phyloP scores from a whole-genome alignment of 208 protist species.

The Wallacemonas sp. region DNA sequence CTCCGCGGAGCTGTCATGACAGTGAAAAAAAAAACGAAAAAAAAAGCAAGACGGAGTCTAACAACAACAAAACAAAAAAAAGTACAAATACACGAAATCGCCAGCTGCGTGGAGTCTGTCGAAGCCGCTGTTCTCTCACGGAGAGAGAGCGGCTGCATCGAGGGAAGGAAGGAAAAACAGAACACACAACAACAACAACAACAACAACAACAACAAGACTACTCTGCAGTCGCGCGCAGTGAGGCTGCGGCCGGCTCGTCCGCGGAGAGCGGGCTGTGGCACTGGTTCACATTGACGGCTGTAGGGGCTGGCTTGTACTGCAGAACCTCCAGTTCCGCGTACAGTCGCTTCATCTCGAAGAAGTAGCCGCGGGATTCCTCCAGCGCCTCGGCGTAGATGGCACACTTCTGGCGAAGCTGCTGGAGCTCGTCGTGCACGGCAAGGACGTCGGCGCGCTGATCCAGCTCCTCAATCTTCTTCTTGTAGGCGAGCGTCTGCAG shows the following conservation, averaged over 20 bases:
- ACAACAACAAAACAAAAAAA: no score
- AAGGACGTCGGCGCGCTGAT: slow-evolving; percentile 44
- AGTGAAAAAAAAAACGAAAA: no score
- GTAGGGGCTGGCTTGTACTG: slow-evolving; percentile 1
- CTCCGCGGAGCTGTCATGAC: no score
- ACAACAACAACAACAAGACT: no score
- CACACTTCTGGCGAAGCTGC: slow-evolving; percentile 51
- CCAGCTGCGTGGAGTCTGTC: no score
- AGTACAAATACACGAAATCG: no score
- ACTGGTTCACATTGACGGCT: neutral
- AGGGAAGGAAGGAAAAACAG: no score
- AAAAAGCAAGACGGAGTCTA: no score
- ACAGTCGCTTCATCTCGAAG: slow-evolving; percentile 76
- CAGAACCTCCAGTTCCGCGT: slow-evolving; percentile 49
- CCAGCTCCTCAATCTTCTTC: slow-evolving; percentile 32
- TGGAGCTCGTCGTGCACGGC: slow-evolving; percentile 64
- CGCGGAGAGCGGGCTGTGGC: neutral
- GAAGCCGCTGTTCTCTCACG: no score
- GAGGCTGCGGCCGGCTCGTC: neutral
- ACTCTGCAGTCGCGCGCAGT: no score
- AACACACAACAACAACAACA: no score
- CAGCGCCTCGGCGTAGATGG: slow-evolving; percentile 66
- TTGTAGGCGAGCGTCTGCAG: slow-evolving; percentile 29
- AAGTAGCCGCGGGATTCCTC: slow-evolving; percentile 73
- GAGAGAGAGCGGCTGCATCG: no score